These are phyloP conservation scores for Fistulinella cinereoalba DNA, from an alignment of 1,284 basidiomycete species.

Conservation along the genomic window DNA sequence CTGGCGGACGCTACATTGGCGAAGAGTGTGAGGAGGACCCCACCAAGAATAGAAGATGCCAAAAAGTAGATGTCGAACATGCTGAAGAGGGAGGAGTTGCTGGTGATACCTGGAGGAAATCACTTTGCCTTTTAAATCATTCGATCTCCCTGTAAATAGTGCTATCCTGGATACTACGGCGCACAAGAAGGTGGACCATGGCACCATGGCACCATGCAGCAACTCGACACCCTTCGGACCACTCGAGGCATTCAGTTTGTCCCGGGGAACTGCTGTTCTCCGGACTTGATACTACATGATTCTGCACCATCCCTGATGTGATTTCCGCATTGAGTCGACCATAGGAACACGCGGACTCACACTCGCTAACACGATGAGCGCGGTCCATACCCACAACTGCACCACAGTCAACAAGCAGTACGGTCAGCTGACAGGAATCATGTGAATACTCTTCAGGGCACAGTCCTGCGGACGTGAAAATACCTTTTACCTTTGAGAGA, in stretches of 20 bases:
- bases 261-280: too few species aligned
- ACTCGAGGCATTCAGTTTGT: too few species aligned
- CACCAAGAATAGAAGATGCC: conserved; percentile 14
- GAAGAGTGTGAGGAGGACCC: conserved; percentile 16
- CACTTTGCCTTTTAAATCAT: conserved; percentile 7
- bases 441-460: too few species aligned
- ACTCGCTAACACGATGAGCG: neutral
- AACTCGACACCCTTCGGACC: too few species aligned
- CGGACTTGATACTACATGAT: too few species aligned
- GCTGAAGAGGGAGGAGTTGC: neutral
- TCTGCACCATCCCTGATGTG: too few species aligned
- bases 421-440: neutral
- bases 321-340: neutral
- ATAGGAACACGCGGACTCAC: neutral
- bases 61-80: conserved; percentile 15
- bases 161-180: neutral
- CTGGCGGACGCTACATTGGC: conserved; percentile 12
- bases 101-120: neutral
- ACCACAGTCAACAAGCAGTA: neutral
- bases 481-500: neutral
- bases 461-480: too few species aligned
- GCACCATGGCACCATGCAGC: too few species aligned
- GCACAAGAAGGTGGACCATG: too few species aligned
- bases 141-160: neutral
- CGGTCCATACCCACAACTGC: neutral